A percentile compares a stretch with the other conserved stretches of the same genome.
phyloP scores from a whole-genome alignment of 2,329 filamentous ascomycete genomes.

The Hypoxylon sp. region DNA sequence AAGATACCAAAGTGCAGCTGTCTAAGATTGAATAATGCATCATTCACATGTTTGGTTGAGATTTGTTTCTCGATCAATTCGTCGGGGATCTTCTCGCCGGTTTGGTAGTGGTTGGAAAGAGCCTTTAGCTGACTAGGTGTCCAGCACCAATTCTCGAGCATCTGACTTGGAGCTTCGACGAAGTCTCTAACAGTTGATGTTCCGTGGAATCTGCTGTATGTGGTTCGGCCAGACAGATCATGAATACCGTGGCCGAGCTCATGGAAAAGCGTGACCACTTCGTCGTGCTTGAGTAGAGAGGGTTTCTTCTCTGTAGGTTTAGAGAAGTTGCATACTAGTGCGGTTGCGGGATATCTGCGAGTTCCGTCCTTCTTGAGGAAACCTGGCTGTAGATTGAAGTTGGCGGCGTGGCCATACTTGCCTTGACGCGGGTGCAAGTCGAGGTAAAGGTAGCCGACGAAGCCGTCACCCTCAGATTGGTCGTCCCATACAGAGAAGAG shows the following conservation, averaged over 20 bases:
- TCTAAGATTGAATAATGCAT: slow-evolving; percentile 78
- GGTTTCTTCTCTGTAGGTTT: slow-evolving; percentile 81
- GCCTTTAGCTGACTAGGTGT: slow-evolving; percentile 69
- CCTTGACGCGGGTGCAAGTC: slow-evolving; percentile 82
- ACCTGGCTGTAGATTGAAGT: slow-evolving; percentile 82
- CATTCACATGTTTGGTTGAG: slow-evolving; percentile 82
- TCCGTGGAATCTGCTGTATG: slow-evolving; percentile 73
- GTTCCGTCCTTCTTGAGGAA: slow-evolving; percentile 73
- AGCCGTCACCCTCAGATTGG: slow-evolving; percentile 71
- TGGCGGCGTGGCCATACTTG: slow-evolving; percentile 86
- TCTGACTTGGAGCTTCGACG: slow-evolving; percentile 75
- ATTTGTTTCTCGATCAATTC: slow-evolving; percentile 78
- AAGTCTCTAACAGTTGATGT: slow-evolving; percentile 73
- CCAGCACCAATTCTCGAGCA: slow-evolving; percentile 83
- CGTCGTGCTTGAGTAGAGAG: slow-evolving; percentile 81
- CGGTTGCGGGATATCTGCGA: slow-evolving; percentile 78
- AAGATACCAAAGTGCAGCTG: slow-evolving; percentile 85
- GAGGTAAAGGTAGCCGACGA: slow-evolving; percentile 84
- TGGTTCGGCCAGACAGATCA: slow-evolving; percentile 69
- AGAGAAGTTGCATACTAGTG: slow-evolving; percentile 85
- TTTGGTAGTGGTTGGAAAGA: slow-evolving; percentile 78
- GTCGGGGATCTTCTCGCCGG: slow-evolving; percentile 74
- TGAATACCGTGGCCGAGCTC: slow-evolving; percentile 77
- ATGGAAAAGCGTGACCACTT: slow-evolving; percentile 85
- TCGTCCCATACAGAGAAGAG: slow-evolving; percentile 87